These are phyloP conservation scores for Byssoonygena ceratinophila DNA, from an alignment of 2,329 filamentous ascomycete species.

Conservation along the genomic window DNA sequence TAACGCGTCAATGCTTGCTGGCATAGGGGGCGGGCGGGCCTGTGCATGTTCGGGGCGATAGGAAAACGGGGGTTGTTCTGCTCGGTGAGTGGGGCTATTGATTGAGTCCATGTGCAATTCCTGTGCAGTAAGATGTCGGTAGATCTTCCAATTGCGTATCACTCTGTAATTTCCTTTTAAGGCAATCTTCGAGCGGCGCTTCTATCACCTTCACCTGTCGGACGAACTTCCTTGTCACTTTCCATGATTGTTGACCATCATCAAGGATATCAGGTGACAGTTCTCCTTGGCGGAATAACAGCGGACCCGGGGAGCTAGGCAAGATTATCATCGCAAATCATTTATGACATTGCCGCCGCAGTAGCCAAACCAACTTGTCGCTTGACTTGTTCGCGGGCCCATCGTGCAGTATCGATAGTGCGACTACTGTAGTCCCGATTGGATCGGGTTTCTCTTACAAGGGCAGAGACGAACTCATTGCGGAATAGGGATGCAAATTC, in stretches of 20 bases:
- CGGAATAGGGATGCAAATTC: slow-evolving; percentile 78
- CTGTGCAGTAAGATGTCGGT: slow-evolving; percentile 4
- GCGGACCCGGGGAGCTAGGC: neutral
- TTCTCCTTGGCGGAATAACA: neutral
- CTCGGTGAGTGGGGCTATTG: neutral
- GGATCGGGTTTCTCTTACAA: slow-evolving; percentile 84
- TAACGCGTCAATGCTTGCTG: slow-evolving; percentile 9
- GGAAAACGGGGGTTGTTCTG: neutral
- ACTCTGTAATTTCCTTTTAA: neutral
- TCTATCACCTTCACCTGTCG: neutral
- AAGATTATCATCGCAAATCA: neutral
- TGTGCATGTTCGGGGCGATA: slow-evolving; percentile 1
- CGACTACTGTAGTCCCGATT: slow-evolving; percentile 77
- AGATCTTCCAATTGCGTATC: neutral
- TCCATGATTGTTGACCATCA: slow-evolving; percentile 1
- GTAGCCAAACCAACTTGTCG: slow-evolving; percentile 50
- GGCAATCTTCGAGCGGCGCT: neutral
- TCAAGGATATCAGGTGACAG: neutral
- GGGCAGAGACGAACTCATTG: slow-evolving; percentile 74
- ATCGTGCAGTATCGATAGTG: slow-evolving; percentile 88
- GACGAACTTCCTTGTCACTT: slow-evolving; percentile 1
- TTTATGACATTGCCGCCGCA: slow-evolving; percentile 32
- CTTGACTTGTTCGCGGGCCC: slow-evolving; percentile 96
- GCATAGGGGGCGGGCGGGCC: neutral
- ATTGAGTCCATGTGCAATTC: neutral